Percentiles rank a stretch among this genome's conserved stretches.
Conservation (phyloP, 176 grass and related monocot species). For the Pontederia crassipes region DNA sequence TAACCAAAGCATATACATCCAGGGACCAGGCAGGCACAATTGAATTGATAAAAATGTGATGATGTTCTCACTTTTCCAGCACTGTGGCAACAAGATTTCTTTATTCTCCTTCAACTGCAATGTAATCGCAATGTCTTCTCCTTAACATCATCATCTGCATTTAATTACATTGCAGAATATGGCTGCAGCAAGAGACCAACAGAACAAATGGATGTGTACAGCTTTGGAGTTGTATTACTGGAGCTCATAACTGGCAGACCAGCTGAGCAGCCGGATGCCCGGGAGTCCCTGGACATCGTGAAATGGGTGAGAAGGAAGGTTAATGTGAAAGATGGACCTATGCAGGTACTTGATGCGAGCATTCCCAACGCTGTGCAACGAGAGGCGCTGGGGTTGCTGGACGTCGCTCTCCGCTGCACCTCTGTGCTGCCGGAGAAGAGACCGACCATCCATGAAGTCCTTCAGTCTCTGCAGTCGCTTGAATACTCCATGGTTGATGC, state of each 20-base stretch:
- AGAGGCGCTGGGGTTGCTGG: conserved; percentile 41
- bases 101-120: too few species aligned
- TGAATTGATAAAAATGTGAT: too few species aligned
- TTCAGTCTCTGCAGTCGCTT: conserved; percentile 26
- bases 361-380: conserved; percentile 15
- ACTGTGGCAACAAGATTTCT: too few species aligned
- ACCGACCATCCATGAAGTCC: conserved; percentile 46
- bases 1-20: too few species aligned
- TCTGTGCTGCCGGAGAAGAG: conserved; percentile 56
- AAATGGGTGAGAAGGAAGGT: conserved; percentile 51
- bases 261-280: conserved; percentile 38
- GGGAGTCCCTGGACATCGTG: conserved; percentile 41
- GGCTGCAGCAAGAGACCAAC: conserved; percentile 43
- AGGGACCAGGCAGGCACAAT: too few species aligned
- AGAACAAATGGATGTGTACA: conserved; percentile 58
- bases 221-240: conserved; percentile 66
- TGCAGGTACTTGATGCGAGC: conserved; percentile 39
- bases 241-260: conserved; percentile 61
- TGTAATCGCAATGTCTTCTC: too few species aligned
- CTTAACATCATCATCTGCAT: too few species aligned
- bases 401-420: conserved; percentile 53
- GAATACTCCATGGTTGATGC: neutral
- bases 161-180: conserved; percentile 29
- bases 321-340: conserved; percentile 34
- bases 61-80: too few species aligned